Evolutionary conservation across 192 early-diverging fungal genomes (phyloP).

Genomic region (Spinellus fusiger): DNA sequence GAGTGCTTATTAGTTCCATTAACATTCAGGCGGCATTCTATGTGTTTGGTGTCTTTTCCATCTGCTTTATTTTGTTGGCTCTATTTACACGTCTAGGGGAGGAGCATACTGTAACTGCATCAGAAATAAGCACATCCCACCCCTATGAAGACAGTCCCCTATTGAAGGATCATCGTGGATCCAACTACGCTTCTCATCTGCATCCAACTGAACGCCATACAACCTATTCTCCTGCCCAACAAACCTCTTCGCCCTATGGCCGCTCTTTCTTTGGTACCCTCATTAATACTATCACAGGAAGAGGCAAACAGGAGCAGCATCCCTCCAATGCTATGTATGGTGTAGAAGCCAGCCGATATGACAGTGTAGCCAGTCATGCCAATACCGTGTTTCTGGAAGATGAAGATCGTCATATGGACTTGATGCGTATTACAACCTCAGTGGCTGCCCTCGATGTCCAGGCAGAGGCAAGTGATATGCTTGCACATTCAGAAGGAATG

Average conservation of each 20-base stretch:
- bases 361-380: conserved; percentile 15
- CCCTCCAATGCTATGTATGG: neutral
- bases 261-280: neutral
- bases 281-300: neutral
- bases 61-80: conserved; percentile 12
- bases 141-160: conserved; percentile 10
- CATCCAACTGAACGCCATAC: neutral
- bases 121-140: neutral
- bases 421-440: conserved; percentile 8
- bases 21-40: conserved; percentile 26
- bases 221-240: neutral
- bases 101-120: neutral
- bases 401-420: conserved; percentile 1
- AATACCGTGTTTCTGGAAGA: conserved; percentile 21
- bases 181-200: neutral
- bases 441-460: conserved; percentile 14
- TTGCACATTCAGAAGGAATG: conserved; percentile 14
- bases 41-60: conserved; percentile 16
- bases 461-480: conserved; percentile 10
- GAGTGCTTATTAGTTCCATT: conserved; percentile 10
- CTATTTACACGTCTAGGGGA: conserved; percentile 7
- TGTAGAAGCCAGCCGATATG: neutral
- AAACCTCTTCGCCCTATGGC: too few relatives aligned
- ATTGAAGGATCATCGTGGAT: conserved; percentile 6
- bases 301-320: neutral